Evolutionary conservation across 257 asterid genomes (phyloP), one percentile per base, ranked within the genome.

Genomic region (Asclepias syriaca): DNA sequence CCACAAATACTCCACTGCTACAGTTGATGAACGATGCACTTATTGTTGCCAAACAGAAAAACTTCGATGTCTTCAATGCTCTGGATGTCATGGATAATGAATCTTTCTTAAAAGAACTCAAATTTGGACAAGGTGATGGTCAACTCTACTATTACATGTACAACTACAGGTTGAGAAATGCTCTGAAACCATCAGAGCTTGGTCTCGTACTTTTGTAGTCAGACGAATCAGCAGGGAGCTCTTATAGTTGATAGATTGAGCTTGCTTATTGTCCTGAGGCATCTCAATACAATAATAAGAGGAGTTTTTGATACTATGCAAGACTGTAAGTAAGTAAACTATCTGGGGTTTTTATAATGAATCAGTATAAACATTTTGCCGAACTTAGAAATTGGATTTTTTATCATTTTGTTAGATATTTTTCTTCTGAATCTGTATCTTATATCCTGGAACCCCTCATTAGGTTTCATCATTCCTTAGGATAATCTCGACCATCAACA

Each of bases 1-100:
- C 96, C 5, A 90, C 90, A 13, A 86, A 76, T 87, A 88, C 91
- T 22, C 91, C 97, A 13, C 75, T 87, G 75, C 87, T 87, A 74
- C 98, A 90, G 45, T 75, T 92, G 87, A 90, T 90, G 89, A 88
- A 87, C 10, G 98, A 92, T 81, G 93, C 97, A 13, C 91, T 92
- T 55, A 81, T 87, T 54, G 81, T 88, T 71, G 97, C 98, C 37
- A 92, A 92, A 84, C 87, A 81, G 88, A 84, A 87, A 77, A 89
- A 86, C 5, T 90, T 81, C 29, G 98, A 90, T 68, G 98, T 92
- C 51, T 92, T 90, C 77, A 90, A 90, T 46, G 95, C 98, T n/a
- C 72, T 92, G 78, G 97, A 92, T 82, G 95, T 88, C 43, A 92
- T 92, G 98, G 84, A 88, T 34, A 92, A 92, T 6, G 94, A 85